A percentile compares a stretch with the other conserved stretches of the same genome.
phyloP scores from a whole-genome alignment of 2,329 filamentous ascomycete genomes.

The Fusarium mundagurra region DNA sequence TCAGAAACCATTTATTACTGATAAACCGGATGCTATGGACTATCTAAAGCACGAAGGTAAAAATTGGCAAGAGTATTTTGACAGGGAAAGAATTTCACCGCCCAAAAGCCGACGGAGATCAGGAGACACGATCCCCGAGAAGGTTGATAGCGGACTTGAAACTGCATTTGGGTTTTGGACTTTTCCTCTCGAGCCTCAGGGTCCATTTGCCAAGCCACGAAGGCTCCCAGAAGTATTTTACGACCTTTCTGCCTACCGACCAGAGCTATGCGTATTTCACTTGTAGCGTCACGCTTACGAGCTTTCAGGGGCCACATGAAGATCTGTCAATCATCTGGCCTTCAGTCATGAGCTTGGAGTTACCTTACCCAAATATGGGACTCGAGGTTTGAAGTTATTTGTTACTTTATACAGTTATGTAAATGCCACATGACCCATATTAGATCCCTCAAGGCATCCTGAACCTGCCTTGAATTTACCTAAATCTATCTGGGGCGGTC shows the following conservation, averaged over 20 bases:
- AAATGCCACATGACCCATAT: neutral
- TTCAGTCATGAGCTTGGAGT: neutral
- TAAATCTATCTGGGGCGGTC: neutral
- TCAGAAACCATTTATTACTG: neutral
- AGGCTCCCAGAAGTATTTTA: neutral
- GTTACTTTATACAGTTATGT: accelerated
- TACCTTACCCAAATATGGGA: too few relatives aligned
- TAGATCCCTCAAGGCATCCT: neutral
- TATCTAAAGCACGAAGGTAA: neutral
- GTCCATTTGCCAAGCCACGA: neutral
- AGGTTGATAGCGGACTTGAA: neutral
- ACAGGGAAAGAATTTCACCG: too few relatives aligned
- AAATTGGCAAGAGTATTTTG: neutral
- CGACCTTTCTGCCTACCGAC: neutral
- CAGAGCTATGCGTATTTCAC: neutral
- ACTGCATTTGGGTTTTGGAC: neutral
- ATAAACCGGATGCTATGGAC: neutral
- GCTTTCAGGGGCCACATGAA: too few relatives aligned
- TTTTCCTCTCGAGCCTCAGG: neutral
- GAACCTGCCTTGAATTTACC: neutral
- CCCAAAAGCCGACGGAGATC: too few relatives aligned
- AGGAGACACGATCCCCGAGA: neutral
- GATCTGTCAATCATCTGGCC: neutral
- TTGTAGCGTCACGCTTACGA: neutral
- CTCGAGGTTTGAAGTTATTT: accelerated